Evolutionary conservation across 192 early-diverging fungal genomes (phyloP).

Genomic region (Lobosporangium transversale): DNA sequence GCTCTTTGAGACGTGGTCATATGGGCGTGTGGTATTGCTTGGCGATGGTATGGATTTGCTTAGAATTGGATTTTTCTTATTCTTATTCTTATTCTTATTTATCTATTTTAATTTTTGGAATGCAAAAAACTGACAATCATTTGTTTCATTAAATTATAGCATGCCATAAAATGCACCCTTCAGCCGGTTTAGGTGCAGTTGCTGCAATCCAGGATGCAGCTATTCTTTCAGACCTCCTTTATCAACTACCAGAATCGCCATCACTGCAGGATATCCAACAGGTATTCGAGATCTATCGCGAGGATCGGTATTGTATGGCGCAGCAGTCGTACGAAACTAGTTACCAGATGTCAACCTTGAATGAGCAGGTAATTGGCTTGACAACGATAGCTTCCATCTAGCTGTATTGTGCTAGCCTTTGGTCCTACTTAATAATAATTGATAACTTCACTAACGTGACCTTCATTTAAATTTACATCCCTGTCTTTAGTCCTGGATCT

Average conservation of each 20-base stretch:
- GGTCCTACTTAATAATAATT: no score
- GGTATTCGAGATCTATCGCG: constrained; percentile 6
- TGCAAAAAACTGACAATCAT: no score
- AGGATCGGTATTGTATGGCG: constrained; percentile 16
- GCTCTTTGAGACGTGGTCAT: constrained; percentile 31
- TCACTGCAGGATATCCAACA: not conserved
- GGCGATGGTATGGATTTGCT: constrained; percentile 19
- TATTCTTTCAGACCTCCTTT: constrained; percentile 23
- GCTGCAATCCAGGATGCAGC: constrained; percentile 35
- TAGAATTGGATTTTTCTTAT: not conserved
- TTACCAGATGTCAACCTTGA: constrained; percentile 39
- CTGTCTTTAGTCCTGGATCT: constrained; percentile 41
- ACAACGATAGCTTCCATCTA: no score
- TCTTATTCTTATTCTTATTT: no score
- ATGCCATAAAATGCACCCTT: constrained; percentile 35
- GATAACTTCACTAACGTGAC: no score
- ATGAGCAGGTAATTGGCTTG: constrained; percentile 28
- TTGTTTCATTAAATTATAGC: no score
- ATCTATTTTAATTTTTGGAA: no score
- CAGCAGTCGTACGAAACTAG: constrained; percentile 33
- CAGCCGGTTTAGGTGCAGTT: constrained; percentile 29
- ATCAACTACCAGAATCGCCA: constrained; percentile 1
- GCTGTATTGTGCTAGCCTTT: no score
- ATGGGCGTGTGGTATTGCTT: constrained; percentile 16
- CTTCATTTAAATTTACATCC: no score